Conservation (phyloP, 371 early-diverging fungal genomes). For the Apophysomyces ossiformis region DNA sequence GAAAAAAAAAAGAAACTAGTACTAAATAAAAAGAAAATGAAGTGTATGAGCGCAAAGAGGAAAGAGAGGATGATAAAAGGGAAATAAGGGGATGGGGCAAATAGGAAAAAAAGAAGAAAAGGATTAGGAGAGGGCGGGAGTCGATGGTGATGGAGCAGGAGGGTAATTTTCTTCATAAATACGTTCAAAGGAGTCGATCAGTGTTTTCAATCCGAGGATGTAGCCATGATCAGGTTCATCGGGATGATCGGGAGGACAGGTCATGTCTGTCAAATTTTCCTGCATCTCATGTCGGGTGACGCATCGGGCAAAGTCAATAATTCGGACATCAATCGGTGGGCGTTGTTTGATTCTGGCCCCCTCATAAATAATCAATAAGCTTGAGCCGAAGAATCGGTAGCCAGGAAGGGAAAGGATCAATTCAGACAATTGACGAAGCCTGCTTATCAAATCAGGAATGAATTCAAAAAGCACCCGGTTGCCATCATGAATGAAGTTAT, state of each 20-base stretch:
- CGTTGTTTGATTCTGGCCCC: conserved; percentile 17
- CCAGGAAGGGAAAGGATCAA: conserved; percentile 74
- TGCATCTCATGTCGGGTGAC: conserved; percentile 34
- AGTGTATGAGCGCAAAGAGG: too few species aligned
- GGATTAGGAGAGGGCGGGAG: background rate
- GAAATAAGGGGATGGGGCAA: background rate
- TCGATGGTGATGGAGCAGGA: background rate
- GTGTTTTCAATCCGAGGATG: conserved; percentile 65
- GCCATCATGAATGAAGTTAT: conserved; percentile 82
- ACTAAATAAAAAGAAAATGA: too few species aligned
- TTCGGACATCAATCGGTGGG: conserved; percentile 67
- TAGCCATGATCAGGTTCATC: conserved; percentile 72
- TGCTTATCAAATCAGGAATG: conserved; percentile 76
- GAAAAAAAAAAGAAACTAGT: background rate
- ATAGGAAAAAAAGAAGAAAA: too few species aligned
- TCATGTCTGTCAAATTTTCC: conserved; percentile 22
- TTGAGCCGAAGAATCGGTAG: conserved; percentile 90
- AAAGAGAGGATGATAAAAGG: background rate
- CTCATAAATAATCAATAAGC: conserved; percentile 65
- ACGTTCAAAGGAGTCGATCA: conserved; percentile 63
- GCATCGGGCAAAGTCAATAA: conserved; percentile 95
- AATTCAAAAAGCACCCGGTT: conserved; percentile 62
- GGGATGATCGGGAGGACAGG: conserved; percentile 66
- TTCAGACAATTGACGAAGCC: conserved; percentile 69
- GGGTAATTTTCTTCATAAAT: conserved; percentile 31